phyloP scores from a whole-genome alignment of 2,329 filamentous ascomycete species.

The Paraconiothyrium sp. region DNA sequence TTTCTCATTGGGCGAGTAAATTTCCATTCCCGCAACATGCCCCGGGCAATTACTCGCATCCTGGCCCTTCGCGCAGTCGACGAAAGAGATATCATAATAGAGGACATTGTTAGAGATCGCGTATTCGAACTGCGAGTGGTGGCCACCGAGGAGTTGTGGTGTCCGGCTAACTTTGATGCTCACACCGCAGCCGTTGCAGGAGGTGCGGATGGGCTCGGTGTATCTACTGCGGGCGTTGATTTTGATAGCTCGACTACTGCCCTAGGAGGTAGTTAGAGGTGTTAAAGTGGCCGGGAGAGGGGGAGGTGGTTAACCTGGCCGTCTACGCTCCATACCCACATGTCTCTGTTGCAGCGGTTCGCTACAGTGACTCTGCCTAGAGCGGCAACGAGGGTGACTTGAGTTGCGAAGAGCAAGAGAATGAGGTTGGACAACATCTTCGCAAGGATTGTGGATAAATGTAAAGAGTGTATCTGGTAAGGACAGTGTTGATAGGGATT shows the following conservation, averaged over 20 bases:
- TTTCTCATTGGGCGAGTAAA: constrained; percentile 1
- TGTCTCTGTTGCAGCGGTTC: constrained; percentile 9
- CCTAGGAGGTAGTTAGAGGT: background rate
- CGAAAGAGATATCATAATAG: constrained; percentile 16
- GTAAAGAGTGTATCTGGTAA: background rate
- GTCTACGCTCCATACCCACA: constrained; percentile 13
- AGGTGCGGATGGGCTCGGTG: constrained; percentile 15
- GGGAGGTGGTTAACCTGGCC: background rate
- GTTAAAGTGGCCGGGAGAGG: background rate
- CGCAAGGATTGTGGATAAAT: background rate
- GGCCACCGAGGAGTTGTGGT: background rate
- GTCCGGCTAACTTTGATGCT: constrained; percentile 16
- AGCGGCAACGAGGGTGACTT: background rate
- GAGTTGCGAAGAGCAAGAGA: background rate
- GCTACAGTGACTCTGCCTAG: constrained; percentile 5
- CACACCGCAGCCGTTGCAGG: constrained; percentile 16
- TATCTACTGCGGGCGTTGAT: constrained; percentile 8
- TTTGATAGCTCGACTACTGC: constrained; percentile 1
- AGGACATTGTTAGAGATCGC: constrained; percentile 11
- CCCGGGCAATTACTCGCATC: constrained; percentile 14
- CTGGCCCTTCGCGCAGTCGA: constrained; percentile 7
- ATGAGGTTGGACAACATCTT: constrained; percentile 1
- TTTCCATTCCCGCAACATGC: constrained; percentile 10
- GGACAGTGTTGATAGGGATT: background rate
- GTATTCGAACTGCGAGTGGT: constrained; percentile 15